phyloP scores from a whole-genome alignment of 139 green algal species.

The Chlamydomonas applanata region DNA sequence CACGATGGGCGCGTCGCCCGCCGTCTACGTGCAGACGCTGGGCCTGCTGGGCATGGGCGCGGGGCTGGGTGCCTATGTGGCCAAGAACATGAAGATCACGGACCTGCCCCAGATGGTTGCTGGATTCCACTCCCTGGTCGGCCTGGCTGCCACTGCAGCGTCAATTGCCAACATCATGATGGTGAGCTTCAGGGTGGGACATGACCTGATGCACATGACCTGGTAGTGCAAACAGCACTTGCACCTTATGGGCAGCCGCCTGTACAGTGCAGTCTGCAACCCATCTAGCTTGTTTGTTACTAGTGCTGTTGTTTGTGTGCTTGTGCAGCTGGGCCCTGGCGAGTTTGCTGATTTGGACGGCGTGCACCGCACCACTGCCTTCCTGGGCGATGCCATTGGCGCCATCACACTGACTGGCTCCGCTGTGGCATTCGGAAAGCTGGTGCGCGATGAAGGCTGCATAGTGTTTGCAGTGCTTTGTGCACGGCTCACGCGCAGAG shows the following conservation, averaged over 20 bases:
- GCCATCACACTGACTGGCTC: slow-evolving; percentile 82
- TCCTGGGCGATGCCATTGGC: slow-evolving; percentile 65
- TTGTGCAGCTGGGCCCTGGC: slow-evolving; percentile 26
- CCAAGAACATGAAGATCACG: slow-evolving; percentile 24
- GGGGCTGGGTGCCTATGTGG: not conserved
- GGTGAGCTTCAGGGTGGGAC: not conserved
- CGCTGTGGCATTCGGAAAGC: slow-evolving; percentile 83
- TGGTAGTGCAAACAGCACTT: no score
- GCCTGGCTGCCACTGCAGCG: slow-evolving; percentile 55
- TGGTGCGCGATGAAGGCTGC: slow-evolving; percentile 24
- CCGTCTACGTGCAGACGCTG: slow-evolving; percentile 5
- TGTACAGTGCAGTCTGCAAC: not conserved
- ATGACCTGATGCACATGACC: not conserved
- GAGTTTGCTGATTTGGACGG: slow-evolving; percentile 41
- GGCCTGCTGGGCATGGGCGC: not conserved
- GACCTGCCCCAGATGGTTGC: slow-evolving; percentile 66
- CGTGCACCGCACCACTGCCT: slow-evolving; percentile 61
- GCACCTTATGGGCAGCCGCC: no score
- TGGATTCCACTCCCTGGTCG: slow-evolving; percentile 83
- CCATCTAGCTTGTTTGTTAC: no score
- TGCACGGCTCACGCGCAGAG: no score
- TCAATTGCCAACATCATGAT: slow-evolving; percentile 71
- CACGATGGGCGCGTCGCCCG: slow-evolving; percentile 26
- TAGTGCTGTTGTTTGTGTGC: not conserved
- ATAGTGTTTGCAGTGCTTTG: no score